A percentile compares a stretch with the other conserved stretches of the same genome.
phyloP scores from a whole-genome alignment of 2,329 filamentous ascomycete species.

The Beauveria sp. region DNA sequence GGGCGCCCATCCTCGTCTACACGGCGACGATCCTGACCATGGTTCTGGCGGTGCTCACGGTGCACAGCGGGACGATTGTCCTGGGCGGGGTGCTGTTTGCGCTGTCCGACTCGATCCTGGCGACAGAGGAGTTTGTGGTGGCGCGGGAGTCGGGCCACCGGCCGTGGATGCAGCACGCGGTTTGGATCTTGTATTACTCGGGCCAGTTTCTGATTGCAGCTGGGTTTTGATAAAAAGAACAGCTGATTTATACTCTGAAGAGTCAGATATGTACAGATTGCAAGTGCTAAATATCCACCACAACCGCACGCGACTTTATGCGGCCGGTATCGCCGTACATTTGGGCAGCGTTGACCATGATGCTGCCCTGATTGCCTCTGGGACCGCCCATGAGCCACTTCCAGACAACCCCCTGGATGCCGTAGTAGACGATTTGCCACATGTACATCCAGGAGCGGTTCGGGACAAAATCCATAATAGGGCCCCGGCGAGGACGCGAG shows the following conservation, averaged over 20 bases:
- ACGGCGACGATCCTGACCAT: slow-evolving; percentile 24
- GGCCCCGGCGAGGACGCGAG: slow-evolving; percentile 33
- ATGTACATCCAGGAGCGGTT: slow-evolving; percentile 39
- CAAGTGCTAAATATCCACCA: slow-evolving; percentile 25
- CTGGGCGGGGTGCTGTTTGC: slow-evolving; percentile 25
- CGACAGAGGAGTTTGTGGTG: slow-evolving; percentile 26
- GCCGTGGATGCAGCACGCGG: slow-evolving; percentile 24
- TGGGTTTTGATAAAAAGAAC: not conserved
- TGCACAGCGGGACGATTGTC: slow-evolving; percentile 18
- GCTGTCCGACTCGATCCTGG: slow-evolving; percentile 25
- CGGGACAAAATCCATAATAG: slow-evolving; percentile 39
- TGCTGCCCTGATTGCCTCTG: slow-evolving; percentile 38
- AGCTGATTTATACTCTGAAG: not conserved
- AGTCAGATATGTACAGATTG: not conserved
- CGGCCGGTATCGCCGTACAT: slow-evolving; percentile 46
- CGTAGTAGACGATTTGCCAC: slow-evolving; percentile 36
- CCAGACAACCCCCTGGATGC: slow-evolving; percentile 42
- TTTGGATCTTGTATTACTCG: slow-evolving; percentile 29
- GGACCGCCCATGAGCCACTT: slow-evolving; percentile 50
- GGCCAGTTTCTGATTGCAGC: slow-evolving; percentile 26
- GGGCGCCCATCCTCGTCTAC: slow-evolving; percentile 25
- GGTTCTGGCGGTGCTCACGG: slow-evolving; percentile 23
- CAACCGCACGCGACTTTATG: slow-evolving; percentile 32
- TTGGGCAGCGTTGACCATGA: slow-evolving; percentile 52
- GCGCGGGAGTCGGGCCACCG: slow-evolving; percentile 17